Evolutionary conservation across 768 basidiomycete genomes (phyloP).

Genomic region (Podaxis sp.): DNA sequence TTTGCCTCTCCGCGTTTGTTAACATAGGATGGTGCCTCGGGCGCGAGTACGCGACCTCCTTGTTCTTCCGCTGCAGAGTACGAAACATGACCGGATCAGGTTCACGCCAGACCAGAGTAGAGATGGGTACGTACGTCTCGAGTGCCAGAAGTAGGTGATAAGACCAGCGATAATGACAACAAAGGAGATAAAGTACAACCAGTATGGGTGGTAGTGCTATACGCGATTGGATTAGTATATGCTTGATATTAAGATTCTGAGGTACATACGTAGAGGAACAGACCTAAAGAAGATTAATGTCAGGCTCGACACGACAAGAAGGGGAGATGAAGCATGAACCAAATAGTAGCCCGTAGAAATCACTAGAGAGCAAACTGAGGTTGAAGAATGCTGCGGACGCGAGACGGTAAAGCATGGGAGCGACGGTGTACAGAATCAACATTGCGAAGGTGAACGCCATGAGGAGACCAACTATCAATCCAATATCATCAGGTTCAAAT

Average conservation of each 20-base stretch:
- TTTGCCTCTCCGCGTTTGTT: conserved; percentile 19
- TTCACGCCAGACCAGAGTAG: neutral
- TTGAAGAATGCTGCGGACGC: conserved; percentile 87
- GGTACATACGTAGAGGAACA: conserved; percentile 46
- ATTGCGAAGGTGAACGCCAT: conserved; percentile 52
- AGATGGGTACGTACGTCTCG: conserved; percentile 57
- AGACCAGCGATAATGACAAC: conserved; percentile 66
- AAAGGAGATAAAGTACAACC: conserved; percentile 86
- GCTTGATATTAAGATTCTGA: no score
- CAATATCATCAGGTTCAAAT: conserved; percentile 2
- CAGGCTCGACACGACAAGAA: neutral
- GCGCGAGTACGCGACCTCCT: conserved; percentile 46
- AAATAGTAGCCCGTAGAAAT: conserved; percentile 84
- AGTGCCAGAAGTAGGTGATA: conserved; percentile 82
- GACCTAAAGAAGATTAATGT: conserved; percentile 23
- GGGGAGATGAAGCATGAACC: conserved; percentile 33
- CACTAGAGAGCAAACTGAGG: conserved; percentile 78
- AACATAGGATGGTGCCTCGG: conserved; percentile 58
- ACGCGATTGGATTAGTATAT: conserved; percentile 1
- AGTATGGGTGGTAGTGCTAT: conserved; percentile 79
- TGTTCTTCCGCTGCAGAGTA: conserved; percentile 61
- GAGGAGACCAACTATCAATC: conserved; percentile 38
- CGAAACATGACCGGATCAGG: neutral
- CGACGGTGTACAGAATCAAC: conserved; percentile 81
- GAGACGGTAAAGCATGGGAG: conserved; percentile 81